A percentile compares a stretch with the other conserved stretches of the same genome.
These are phyloP conservation scores for Podaxis pistillaris DNA, from an alignment of 768 basidiomycete genomes.

Conservation along the genomic window DNA sequence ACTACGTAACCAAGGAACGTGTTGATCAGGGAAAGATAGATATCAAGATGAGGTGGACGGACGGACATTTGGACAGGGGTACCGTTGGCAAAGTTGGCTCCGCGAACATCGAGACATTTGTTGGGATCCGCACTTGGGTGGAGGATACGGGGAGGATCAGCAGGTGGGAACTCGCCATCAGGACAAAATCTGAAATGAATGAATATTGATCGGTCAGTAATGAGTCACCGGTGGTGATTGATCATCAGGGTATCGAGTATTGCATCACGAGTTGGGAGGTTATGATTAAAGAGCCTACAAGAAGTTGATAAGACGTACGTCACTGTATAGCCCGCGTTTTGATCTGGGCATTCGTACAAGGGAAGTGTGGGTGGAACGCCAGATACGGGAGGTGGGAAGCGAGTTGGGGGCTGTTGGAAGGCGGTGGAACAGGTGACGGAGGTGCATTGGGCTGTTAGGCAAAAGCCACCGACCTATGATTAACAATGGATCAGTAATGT, in stretches of 20 bases:
- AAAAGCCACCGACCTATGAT: constrained; percentile 22
- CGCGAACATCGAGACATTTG: constrained; percentile 36
- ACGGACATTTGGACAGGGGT: constrained; percentile 34
- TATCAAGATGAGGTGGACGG: constrained; percentile 5
- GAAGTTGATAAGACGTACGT: constrained; percentile 21
- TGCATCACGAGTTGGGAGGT: neutral
- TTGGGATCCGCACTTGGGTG: constrained; percentile 13
- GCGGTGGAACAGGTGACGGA: constrained; percentile 21
- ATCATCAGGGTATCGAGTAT: too few relatives aligned
- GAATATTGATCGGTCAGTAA: neutral
- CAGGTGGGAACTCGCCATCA: constrained; percentile 21
- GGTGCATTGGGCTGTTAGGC: constrained; percentile 21
- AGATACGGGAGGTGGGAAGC: constrained; percentile 21
- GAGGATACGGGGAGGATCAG: constrained; percentile 16
- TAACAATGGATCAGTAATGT: too few relatives aligned
- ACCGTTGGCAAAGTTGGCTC: constrained; percentile 27
- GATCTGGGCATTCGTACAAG: constrained; percentile 21
- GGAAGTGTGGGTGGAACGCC: constrained; percentile 20
- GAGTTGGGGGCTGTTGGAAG: constrained; percentile 23
- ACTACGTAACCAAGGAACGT: neutral
- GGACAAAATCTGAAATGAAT: constrained; percentile 26
- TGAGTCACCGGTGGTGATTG: too few relatives aligned
- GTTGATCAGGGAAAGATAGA: neutral
- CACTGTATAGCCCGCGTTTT: constrained; percentile 23
- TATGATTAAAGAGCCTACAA: neutral